Conservation (phyloP, 1,139 yeast genomes). For the Kurtzmaniella quercitrusa region DNA sequence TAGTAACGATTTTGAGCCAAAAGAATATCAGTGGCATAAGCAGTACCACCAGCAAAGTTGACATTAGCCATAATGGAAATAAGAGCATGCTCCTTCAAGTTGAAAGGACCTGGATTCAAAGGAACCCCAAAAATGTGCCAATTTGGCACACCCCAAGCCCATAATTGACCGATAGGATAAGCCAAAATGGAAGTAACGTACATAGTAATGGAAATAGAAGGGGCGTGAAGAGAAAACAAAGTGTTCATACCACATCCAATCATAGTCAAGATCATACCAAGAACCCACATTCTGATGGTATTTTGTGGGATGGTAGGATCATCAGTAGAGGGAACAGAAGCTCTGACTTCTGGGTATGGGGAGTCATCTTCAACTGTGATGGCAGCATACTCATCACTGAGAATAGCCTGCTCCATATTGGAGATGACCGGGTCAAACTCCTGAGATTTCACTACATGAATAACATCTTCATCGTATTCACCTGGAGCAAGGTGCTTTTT, state of each 20-base stretch:
- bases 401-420: constrained; percentile 19
- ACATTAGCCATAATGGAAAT: constrained; percentile 60
- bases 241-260: constrained; percentile 59
- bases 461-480: constrained; percentile 5
- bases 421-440: constrained; percentile 38
- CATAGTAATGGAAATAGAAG: constrained; percentile 50
- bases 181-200: constrained; percentile 57
- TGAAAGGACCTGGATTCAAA: constrained; percentile 63
- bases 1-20: constrained; percentile 52
- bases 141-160: constrained; percentile 49
- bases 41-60: constrained; percentile 56
- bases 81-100: constrained; percentile 61
- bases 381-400: constrained; percentile 42
- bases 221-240: constrained; percentile 57
- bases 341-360: constrained; percentile 68
- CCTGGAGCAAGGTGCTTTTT: constrained; percentile 4
- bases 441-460: constrained; percentile 27
- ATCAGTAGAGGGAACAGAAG: constrained; percentile 61
- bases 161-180: constrained; percentile 56
- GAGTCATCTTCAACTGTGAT: constrained; percentile 48
- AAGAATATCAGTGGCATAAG: constrained; percentile 59
- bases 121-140: constrained; percentile 34
- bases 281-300: constrained; percentile 60
- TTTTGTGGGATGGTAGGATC: constrained; percentile 53
- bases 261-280: constrained; percentile 51